Conservation (phyloP, 805 yeast genomes). For the Pichia phayaonensis region DNA sequence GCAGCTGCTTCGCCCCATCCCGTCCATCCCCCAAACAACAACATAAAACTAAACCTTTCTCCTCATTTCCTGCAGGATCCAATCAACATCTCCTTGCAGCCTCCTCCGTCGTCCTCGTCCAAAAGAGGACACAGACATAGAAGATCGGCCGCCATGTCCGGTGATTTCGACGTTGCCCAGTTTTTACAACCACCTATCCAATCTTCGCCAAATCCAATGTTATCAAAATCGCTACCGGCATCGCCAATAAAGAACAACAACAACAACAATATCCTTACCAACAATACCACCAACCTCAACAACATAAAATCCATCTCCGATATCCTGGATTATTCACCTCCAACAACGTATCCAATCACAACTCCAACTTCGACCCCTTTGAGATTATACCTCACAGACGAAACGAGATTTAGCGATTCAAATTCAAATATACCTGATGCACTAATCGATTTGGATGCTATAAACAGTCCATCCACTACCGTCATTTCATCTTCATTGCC, state of each 20-base stretch:
- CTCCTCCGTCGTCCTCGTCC: constrained; percentile 18
- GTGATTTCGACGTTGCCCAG: constrained; percentile 55
- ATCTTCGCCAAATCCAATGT: constrained; percentile 11
- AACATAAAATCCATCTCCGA: background rate
- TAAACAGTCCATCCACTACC: constrained; percentile 10
- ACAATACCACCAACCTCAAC: background rate
- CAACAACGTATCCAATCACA: background rate
- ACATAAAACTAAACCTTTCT: background rate
- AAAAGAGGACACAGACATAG: constrained; percentile 68
- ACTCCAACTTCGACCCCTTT: constrained; percentile 10
- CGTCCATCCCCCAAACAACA: background rate
- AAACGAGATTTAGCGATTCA: constrained; percentile 19
- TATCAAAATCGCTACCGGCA: constrained; percentile 14
- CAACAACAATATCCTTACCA: background rate
- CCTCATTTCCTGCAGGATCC: constrained; percentile 1
- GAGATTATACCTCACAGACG: constrained; percentile 28
- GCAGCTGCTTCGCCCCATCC: background rate
- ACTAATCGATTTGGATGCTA: constrained; percentile 29
- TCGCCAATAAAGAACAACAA: constrained; percentile 17
- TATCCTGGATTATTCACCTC: background rate
- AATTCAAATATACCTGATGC: constrained; percentile 27
- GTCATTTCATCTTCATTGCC: constrained; percentile 2
- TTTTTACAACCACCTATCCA: constrained; percentile 14
- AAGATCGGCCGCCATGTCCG: constrained; percentile 82
- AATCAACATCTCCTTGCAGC: constrained; percentile 18